phyloP scores from a whole-genome alignment of 768 basidiomycete species.

The Hygrocybe coccinea region DNA sequence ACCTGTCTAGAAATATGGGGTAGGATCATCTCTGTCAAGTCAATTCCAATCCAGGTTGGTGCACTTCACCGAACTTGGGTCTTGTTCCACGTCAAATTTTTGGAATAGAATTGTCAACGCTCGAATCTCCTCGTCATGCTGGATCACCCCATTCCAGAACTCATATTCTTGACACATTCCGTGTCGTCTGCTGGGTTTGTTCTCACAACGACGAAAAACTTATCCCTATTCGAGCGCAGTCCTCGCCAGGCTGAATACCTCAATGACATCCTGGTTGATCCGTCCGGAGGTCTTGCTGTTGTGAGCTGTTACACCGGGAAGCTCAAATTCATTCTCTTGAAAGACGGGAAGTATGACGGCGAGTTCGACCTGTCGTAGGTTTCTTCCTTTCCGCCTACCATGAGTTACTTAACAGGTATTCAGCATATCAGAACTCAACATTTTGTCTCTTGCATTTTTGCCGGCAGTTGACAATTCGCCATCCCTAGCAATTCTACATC shows the following conservation, averaged over 20 bases:
- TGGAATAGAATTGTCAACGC: conserved; percentile 32
- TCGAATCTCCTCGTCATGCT: conserved; percentile 62
- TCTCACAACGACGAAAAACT: conserved; percentile 32
- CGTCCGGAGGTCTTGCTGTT: conserved; percentile 54
- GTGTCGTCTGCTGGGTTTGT: conserved; percentile 36
- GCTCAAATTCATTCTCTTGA: conserved; percentile 57
- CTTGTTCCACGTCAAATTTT: not conserved
- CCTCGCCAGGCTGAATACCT: conserved; percentile 68
- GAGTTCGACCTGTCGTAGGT: conserved; percentile 66
- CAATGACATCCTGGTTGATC: conserved; percentile 63
- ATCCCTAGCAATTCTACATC: conserved; percentile 60
- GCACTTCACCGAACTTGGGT: not conserved
- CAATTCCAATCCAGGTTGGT: conserved; percentile 52
- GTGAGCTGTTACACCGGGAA: conserved; percentile 66
- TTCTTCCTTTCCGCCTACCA: not conserved
- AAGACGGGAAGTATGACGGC: conserved; percentile 47
- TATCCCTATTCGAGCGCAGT: conserved; percentile 53
- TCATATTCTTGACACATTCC: conserved; percentile 57
- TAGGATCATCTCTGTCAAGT: conserved; percentile 51
- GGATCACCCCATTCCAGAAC: conserved; percentile 71
- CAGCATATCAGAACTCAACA: conserved; percentile 62
- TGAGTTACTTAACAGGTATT: not conserved
- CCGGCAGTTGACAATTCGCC: conserved; percentile 37
- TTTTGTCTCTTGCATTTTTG: conserved; percentile 65
- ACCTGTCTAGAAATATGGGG: conserved; percentile 67